Evolutionary conservation across 805 yeast genomes (phyloP).

Genomic region (Nakazawaea molendinolei): DNA sequence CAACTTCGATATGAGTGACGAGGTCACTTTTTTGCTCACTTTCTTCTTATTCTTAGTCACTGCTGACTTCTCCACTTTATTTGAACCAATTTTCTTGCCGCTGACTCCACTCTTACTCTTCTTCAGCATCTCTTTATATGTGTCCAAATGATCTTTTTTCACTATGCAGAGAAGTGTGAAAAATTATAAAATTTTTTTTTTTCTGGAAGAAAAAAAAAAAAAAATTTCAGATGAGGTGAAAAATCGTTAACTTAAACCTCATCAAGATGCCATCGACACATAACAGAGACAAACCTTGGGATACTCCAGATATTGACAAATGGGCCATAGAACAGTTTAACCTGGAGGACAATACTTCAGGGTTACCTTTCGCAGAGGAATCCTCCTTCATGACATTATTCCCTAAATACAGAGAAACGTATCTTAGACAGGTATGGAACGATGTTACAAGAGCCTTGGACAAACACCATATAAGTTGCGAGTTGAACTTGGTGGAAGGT

Average conservation of each 20-base stretch:
- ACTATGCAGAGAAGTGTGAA: background rate
- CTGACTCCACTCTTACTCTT: conserved; percentile 16
- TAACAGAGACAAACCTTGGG: conserved; percentile 97
- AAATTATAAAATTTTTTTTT: conserved; percentile 5
- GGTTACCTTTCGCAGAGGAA: conserved; percentile 90
- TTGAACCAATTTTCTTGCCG: no score
- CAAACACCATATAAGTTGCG: conserved; percentile 71
- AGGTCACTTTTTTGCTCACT: conserved; percentile 10
- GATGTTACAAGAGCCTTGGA: conserved; percentile 82
- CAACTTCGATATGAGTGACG: conserved; percentile 10
- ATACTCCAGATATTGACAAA: conserved; percentile 88
- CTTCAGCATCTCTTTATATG: conserved; percentile 14
- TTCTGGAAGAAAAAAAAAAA: conserved; percentile 2
- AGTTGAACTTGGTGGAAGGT: conserved; percentile 88
- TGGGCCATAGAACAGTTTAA: conserved; percentile 87
- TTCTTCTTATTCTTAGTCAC: conserved; percentile 11
- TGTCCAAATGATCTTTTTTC: background rate
- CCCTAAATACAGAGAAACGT: conserved; percentile 93
- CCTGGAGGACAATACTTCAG: conserved; percentile 83
- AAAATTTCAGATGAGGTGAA: conserved; percentile 5
- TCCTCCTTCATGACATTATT: conserved; percentile 90
- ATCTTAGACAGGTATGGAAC: conserved; percentile 85
- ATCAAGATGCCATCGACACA: conserved; percentile 79
- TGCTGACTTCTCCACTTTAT: conserved; percentile 17
- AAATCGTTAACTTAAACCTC: conserved; percentile 9